Conservation (phyloP, 257 asterid species). For the Plantago major region DNA sequence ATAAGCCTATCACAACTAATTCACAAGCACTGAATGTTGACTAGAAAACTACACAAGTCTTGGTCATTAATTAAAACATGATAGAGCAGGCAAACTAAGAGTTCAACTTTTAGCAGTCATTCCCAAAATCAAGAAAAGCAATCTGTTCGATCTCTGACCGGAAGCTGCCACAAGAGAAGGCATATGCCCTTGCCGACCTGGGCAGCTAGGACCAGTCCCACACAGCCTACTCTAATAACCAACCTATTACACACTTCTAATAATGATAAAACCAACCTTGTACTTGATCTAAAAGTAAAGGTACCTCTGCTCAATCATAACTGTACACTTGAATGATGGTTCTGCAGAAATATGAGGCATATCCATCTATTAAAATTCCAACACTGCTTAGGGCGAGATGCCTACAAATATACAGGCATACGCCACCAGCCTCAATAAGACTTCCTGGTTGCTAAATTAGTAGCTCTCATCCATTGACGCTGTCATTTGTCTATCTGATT, state of each 20-base stretch:
- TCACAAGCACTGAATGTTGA: no score
- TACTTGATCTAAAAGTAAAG: no score
- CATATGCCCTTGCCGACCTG: constrained; percentile 70
- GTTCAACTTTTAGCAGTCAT: no score
- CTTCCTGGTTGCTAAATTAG: constrained; percentile 17
- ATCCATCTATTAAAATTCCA: constrained; percentile 22
- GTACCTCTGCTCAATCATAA: neutral
- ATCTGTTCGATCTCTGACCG: constrained; percentile 24
- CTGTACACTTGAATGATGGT: constrained; percentile 56
- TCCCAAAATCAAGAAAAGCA: no score
- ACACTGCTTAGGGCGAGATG: constrained; percentile 37
- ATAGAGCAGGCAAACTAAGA: no score
- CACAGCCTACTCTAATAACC: constrained; percentile 31
- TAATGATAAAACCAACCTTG: neutral
- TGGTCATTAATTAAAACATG: no score
- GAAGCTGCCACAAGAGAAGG: constrained; percentile 83
- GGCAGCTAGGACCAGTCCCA: constrained; percentile 52
- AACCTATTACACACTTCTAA: constrained; percentile 30
- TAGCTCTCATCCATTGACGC: constrained; percentile 39
- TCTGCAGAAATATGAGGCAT: constrained; percentile 24
- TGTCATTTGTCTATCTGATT: constrained; percentile 50
- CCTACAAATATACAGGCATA: constrained; percentile 77
- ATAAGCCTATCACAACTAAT: no score
- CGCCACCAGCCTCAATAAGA: constrained; percentile 39
- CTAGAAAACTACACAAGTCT: no score